These are phyloP conservation scores for Ascosphaera aggregata DNA, from an alignment of 2,329 filamentous ascomycete genomes.

Conservation along the genomic window DNA sequence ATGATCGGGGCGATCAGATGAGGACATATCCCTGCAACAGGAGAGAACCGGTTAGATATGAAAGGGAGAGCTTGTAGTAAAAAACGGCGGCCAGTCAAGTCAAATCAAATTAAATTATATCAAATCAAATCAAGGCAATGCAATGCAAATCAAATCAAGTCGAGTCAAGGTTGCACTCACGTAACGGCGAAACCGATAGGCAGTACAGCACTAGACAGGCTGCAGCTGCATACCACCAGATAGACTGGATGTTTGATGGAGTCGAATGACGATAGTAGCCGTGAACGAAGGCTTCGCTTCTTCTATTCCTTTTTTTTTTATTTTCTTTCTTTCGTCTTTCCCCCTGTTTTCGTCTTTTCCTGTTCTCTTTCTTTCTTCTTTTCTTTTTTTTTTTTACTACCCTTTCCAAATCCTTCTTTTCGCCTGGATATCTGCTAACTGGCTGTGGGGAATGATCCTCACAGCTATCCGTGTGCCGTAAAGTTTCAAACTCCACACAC, in stretches of 20 bases:
- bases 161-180: too few species aligned
- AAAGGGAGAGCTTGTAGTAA: neutral
- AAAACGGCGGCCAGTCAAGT: too few species aligned
- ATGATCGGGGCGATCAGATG: neutral
- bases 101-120: too few species aligned
- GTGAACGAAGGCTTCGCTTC: neutral
- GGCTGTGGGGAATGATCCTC: too few species aligned
- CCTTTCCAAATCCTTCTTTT: neutral
- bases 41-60: neutral
- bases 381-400: constrained; percentile 1
- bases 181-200: too few species aligned
- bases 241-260: neutral
- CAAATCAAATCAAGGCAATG: too few species aligned
- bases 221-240: too few species aligned
- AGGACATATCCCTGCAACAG: neutral
- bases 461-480: too few species aligned
- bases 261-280: neutral
- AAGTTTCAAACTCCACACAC: too few species aligned
- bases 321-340: neutral
- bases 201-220: too few species aligned
- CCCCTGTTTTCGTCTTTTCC: constrained; percentile 1
- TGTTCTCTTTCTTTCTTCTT: constrained; percentile 2
- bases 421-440: too few species aligned
- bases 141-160: too few species aligned
- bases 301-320: neutral